phyloP scores from a whole-genome alignment of 108 stramenopile genomes.

The Conticribra guillardii region DNA sequence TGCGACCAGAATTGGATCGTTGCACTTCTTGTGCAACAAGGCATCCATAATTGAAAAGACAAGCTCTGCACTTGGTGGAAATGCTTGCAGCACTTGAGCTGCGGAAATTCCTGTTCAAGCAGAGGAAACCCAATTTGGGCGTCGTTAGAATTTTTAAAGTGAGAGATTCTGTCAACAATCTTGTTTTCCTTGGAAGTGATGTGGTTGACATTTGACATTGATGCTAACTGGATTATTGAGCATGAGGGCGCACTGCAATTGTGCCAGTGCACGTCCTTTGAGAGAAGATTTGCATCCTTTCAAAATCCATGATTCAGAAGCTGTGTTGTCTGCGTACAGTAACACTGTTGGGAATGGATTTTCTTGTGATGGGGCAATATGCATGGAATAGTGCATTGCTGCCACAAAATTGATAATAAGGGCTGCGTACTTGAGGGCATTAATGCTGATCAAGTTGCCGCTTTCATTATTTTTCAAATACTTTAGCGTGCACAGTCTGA shows the following conservation, averaged over 20 bases:
- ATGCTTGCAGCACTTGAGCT: background rate
- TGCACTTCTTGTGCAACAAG: slow-evolving; percentile 4
- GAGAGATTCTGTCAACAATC: slow-evolving; percentile 19
- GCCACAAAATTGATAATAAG: slow-evolving; percentile 17
- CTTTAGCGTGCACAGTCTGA: background rate
- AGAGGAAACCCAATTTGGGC: background rate
- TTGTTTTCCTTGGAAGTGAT: slow-evolving; percentile 5
- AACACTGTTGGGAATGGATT: slow-evolving; percentile 2
- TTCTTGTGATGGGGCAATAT: no score
- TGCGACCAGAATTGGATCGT: slow-evolving; percentile 10
- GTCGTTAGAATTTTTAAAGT: background rate
- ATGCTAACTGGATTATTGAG: slow-evolving; percentile 16
- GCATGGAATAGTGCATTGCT: background rate
- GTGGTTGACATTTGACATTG: background rate
- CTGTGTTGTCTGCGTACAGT: slow-evolving; percentile 1
- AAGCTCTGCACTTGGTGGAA: slow-evolving; percentile 13
- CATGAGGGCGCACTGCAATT: slow-evolving; percentile 12
- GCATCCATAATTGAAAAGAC: slow-evolving; percentile 11
- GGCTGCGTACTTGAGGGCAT: slow-evolving; percentile 14
- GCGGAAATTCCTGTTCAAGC: background rate
- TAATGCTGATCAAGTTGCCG: slow-evolving; percentile 11
- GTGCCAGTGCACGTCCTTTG: slow-evolving; percentile 3
- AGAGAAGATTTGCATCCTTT: slow-evolving; percentile 15
- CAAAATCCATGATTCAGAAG: background rate
- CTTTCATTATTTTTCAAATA: slow-evolving; percentile 1